phyloP scores from a whole-genome alignment of 1,284 basidiomycete genomes.

The Amylostereum areolatum region DNA sequence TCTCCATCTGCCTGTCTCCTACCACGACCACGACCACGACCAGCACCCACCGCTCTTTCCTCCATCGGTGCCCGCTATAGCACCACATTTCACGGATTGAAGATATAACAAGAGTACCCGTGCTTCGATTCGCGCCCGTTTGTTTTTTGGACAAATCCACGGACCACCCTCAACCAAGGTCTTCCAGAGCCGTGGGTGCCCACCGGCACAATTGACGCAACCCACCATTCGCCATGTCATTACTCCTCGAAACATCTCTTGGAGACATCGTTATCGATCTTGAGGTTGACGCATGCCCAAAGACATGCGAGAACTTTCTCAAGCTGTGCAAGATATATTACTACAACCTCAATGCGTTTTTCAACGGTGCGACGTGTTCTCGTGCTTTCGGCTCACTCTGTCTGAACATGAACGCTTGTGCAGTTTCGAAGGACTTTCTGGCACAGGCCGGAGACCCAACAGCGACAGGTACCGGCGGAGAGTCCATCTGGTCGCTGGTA shows the following conservation, averaged over 20 bases:
- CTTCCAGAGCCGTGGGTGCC: no score
- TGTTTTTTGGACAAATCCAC: no score
- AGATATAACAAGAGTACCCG: no score
- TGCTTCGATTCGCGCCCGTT: no score
- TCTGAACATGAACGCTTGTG: constrained; percentile 5
- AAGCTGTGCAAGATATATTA: constrained; percentile 97
- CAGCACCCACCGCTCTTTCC: no score
- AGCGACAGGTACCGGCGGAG: constrained; percentile 91
- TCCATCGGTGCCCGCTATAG: no score
- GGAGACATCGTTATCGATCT: constrained; percentile 96
- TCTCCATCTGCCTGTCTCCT: no score
- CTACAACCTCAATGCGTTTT: constrained; percentile 94
- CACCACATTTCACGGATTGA: no score
- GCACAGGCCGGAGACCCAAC: constrained; percentile 94
- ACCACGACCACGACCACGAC: no score
- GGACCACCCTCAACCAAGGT: no score
- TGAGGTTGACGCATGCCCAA: constrained; percentile 87
- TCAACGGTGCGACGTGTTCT: constrained; percentile 70
- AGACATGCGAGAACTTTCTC: constrained; percentile 91
- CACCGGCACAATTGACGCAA: no score
- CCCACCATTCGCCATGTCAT: constrained; percentile 64
- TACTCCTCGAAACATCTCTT: constrained; percentile 92
- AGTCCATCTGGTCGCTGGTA: constrained; percentile 76
- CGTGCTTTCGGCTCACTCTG: background rate
- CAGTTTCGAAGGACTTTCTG: constrained; percentile 94